Conservation (phyloP, 192 early-diverging fungal species). For the Podochytrium sp. region DNA sequence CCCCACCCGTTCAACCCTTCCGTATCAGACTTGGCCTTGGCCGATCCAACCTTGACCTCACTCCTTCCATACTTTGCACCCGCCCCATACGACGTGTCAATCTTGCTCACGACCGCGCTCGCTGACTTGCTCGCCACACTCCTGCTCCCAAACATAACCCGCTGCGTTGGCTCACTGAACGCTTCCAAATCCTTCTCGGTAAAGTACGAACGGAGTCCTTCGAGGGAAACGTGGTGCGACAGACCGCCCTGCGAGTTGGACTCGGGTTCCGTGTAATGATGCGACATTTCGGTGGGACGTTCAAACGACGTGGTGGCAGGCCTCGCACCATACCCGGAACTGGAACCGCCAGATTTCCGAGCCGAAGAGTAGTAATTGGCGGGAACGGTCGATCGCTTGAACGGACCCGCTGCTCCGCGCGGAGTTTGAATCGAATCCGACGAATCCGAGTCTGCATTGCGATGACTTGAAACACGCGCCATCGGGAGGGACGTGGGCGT, state of each 20-base stretch:
- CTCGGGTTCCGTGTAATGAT: not conserved
- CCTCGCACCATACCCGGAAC: not conserved
- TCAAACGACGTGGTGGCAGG: not conserved
- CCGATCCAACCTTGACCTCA: not conserved
- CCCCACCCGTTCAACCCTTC: slow-evolving; percentile 18
- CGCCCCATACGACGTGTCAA: not conserved
- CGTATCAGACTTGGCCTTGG: slow-evolving; percentile 26
- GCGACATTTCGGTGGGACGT: not conserved
- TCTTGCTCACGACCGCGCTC: not conserved
- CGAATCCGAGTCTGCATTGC: not conserved
- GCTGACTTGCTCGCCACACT: not conserved
- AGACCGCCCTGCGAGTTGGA: not conserved
- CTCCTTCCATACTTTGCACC: slow-evolving; percentile 2
- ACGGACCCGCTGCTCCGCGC: not conserved
- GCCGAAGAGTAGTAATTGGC: slow-evolving; percentile 2
- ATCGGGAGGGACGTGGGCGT: slow-evolving; percentile 24
- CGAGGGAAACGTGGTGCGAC: slow-evolving; percentile 7
- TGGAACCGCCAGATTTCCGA: not conserved
- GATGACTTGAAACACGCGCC: slow-evolving; percentile 5
- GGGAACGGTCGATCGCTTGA: slow-evolving; percentile 6
- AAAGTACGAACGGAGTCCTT: slow-evolving; percentile 29
- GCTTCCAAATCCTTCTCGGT: slow-evolving; percentile 29
- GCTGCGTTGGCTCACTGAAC: slow-evolving; percentile 11
- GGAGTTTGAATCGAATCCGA: not conserved
- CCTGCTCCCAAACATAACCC: slow-evolving; percentile 18